Base-by-base conservation (phyloP, 1,284 basidiomycete genomes). In the Sanghuangporus sanghuang region DNA sequence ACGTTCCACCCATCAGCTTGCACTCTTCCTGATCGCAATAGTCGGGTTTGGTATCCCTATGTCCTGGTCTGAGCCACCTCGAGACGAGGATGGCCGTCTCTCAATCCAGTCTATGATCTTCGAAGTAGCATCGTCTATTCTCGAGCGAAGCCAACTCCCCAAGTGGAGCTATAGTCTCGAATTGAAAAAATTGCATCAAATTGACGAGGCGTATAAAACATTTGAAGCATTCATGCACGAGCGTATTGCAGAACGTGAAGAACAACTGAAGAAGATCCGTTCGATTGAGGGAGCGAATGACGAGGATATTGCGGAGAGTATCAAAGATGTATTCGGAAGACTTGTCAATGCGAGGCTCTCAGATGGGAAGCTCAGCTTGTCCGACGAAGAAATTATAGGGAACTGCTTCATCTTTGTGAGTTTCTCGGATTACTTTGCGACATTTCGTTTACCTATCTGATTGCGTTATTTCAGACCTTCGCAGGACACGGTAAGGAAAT, bases 381-480 rank as follows among this genome's bases (percentile, higher is more conserved):
- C 48, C 1, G 66, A 68, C 21, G 50, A 57, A 6, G 67, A 68
- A 61, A 64, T 68, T 9, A 63, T 68, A 35, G 65, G 67, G 11
- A 67, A 68, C 49, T 63, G 61, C 14, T 68, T 67, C 46, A 52
- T 67, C 11, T 63, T 67, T 23, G 64, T 66, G 32, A 60, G 63
- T 48, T 11, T 14, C 23, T 8, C 6, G 8, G 36, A 40, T 36
- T 39, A 23, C 0, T 18, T 8, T 23, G 1, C 21, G 23, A 18
- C 39, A 11, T 39, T 8, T 4, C 35, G 5, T 27, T 42, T 1
- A 39, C 23, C 16, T 39, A 0, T 4, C 4, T 42, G 8, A 36
- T 23, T 11, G 2, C 21, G 21, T 6, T n/a, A n/a, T 38, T 7
- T 6, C 6, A 64, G 63, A 52, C 67, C 8, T 63, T 68, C 40